phyloP scores from a whole-genome alignment of 2,329 filamentous ascomycete species.

The Drechslerella stenobrocha region DNA sequence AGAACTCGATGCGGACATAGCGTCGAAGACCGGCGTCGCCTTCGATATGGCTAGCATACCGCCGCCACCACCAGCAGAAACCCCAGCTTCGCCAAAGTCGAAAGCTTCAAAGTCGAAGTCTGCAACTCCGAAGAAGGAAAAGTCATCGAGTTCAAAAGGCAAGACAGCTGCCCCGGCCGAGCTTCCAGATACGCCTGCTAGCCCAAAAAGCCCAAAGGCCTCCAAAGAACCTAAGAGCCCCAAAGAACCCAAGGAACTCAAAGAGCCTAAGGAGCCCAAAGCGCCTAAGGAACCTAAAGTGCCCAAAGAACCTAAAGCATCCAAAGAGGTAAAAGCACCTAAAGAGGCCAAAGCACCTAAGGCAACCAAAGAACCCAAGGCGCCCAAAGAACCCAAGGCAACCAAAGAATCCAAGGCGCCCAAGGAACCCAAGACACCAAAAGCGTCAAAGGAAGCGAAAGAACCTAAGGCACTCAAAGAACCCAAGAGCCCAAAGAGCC shows the following conservation, averaged over 20 bases:
- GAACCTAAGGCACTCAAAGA: neutral
- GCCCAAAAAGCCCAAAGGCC: neutral
- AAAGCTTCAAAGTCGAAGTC: constrained; percentile 5
- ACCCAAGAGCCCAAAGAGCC: neutral
- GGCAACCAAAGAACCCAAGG: neutral
- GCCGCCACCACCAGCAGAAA: neutral
- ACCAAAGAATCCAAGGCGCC: neutral
- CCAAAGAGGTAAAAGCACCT: too few relatives aligned
- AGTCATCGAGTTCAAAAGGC: constrained; percentile 1
- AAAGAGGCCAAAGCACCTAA: neutral
- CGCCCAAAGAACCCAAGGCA: neutral
- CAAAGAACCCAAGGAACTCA: neutral
- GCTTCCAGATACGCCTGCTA: neutral
- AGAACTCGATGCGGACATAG: constrained; percentile 12
- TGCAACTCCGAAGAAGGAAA: neutral
- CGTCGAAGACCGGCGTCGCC: constrained; percentile 7
- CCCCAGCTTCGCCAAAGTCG: neutral
- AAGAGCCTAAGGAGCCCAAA: neutral
- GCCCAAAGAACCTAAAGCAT: too few relatives aligned
- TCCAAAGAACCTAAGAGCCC: neutral
- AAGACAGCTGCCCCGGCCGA: neutral
- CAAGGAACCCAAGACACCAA: neutral
- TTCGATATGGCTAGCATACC: constrained; percentile 9
- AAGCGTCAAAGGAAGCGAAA: constrained; percentile 2
- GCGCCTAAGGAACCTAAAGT: neutral